phyloP scores from a whole-genome alignment of 768 basidiomycete genomes.

The Asterophora lycoperdoides region DNA sequence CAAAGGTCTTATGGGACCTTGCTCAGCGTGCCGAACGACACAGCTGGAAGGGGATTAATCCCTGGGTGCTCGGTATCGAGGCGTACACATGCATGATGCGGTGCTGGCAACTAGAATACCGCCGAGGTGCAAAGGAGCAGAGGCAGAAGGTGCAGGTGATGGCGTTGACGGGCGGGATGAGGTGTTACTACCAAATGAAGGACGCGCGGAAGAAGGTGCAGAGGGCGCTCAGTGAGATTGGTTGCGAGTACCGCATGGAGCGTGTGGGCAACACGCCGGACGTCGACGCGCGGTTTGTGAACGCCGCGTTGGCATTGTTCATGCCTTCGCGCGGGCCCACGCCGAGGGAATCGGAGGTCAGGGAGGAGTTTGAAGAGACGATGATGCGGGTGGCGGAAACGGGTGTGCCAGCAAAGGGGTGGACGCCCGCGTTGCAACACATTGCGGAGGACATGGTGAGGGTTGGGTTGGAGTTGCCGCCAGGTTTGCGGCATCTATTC shows the following conservation, averaged over 20 bases:
- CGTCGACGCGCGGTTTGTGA: conserved; percentile 68
- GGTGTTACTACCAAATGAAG: conserved; percentile 5
- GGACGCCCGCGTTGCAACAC: conserved; percentile 13
- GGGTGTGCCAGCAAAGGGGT: conserved; percentile 5
- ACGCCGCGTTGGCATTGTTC: conserved; percentile 50
- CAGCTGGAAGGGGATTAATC: conserved; percentile 43
- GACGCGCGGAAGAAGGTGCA: conserved; percentile 2
- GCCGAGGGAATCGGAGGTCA: conserved; percentile 1
- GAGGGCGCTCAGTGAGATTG: background rate
- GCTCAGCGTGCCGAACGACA: conserved; percentile 54
- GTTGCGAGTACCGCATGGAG: conserved; percentile 7
- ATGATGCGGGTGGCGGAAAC: background rate
- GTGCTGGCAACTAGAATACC: conserved; percentile 46
- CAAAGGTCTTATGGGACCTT: conserved; percentile 62
- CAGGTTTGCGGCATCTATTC: conserved; percentile 17
- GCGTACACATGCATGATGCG: conserved; percentile 74
- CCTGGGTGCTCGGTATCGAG: conserved; percentile 64
- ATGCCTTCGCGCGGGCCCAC: background rate
- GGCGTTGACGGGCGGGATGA: conserved; percentile 10
- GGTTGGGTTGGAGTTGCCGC: conserved; percentile 18
- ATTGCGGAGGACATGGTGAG: conserved; percentile 15
- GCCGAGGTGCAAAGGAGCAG: conserved; percentile 15
- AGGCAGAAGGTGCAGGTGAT: background rate
- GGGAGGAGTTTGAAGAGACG: background rate
- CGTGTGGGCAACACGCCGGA: conserved; percentile 29